phyloP scores from a whole-genome alignment of 1,139 yeast species.

The Zygosaccharomyces pseudobailii region DNA sequence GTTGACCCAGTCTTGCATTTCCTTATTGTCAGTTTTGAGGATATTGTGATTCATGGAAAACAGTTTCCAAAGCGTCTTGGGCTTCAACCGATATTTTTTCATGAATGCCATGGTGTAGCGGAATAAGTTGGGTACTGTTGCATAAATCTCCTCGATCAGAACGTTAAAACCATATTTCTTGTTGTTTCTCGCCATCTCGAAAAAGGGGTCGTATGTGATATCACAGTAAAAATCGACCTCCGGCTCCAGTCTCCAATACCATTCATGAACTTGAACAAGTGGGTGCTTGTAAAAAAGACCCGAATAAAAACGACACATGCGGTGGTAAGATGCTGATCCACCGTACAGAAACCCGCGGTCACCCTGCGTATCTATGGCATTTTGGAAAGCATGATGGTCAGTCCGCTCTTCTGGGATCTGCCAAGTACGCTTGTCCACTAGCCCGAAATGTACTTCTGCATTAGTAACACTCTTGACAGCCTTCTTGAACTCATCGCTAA shows the following conservation, averaged over 20 bases:
- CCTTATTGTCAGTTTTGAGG: constrained; percentile 17
- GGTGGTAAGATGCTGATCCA: constrained; percentile 64
- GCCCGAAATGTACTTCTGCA: constrained; percentile 37
- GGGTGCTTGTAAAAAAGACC: constrained; percentile 76
- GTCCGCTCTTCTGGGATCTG: constrained; percentile 32
- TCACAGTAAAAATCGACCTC: constrained; percentile 86
- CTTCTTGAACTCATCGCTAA: constrained; percentile 55
- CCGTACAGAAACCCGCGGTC: constrained; percentile 82
- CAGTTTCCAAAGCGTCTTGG: constrained; percentile 56
- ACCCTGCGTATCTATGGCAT: constrained; percentile 59
- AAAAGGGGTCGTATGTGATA: constrained; percentile 83
- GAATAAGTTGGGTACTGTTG: constrained; percentile 77
- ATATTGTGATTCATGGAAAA: constrained; percentile 40
- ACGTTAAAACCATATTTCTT: constrained; percentile 85
- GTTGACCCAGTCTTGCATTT: constrained; percentile 29
- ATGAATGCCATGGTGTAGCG: constrained; percentile 64
- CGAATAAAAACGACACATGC: constrained; percentile 69
- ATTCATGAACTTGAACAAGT: constrained; percentile 59
- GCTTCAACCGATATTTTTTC: constrained; percentile 41
- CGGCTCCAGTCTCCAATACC: constrained; percentile 97
- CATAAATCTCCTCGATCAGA: constrained; percentile 64
- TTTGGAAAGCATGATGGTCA: constrained; percentile 38
- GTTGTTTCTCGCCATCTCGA: constrained; percentile 62
- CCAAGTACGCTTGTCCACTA: constrained; percentile 31
- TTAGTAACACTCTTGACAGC: constrained; percentile 47